phyloP scores from a whole-genome alignment of 164 flowering plant species.

The Tetrastigma voinierianum region DNA sequence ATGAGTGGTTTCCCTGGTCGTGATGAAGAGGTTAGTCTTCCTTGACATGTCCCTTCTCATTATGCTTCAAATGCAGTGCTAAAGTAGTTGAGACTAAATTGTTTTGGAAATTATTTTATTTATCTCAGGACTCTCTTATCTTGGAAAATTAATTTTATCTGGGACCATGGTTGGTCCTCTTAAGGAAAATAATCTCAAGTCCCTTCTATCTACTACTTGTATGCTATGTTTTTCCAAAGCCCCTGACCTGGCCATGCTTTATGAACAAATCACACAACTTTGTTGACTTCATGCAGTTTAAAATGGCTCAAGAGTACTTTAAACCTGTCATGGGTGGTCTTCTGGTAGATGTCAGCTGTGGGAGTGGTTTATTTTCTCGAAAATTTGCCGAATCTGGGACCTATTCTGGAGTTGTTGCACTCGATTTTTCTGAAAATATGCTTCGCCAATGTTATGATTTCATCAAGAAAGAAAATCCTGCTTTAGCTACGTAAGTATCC shows the following conservation, averaged over 20 bases:
- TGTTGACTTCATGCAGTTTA: constrained; percentile 53
- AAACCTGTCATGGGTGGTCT: constrained; percentile 81
- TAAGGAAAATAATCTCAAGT: too few species aligned
- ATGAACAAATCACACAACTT: too few species aligned
- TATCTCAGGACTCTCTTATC: background rate
- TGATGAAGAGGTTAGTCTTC: constrained; percentile 78
- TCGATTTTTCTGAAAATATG: constrained; percentile 97
- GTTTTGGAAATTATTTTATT: background rate
- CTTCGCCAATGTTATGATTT: constrained; percentile 89
- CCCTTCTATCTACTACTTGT: too few species aligned
- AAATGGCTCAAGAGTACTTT: constrained; percentile 91
- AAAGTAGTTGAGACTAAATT: background rate
- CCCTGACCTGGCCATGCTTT: too few species aligned
- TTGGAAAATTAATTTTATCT: too few species aligned
- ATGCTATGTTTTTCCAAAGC: too few species aligned
- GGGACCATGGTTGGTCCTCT: too few species aligned
- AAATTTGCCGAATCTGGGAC: constrained; percentile 77
- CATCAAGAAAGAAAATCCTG: constrained; percentile 49
- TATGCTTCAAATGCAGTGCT: background rate
- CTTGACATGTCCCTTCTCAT: background rate
- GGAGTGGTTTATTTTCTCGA: constrained; percentile 95
- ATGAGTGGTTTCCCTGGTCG: constrained; percentile 95
- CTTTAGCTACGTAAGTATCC: constrained; percentile 46
- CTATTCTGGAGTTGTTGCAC: constrained; percentile 80
- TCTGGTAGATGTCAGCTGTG: constrained; percentile 95